Percentiles rank a stretch among this genome's conserved stretches.
These are phyloP conservation scores for Auriscalpium microsporum DNA, from an alignment of 768 basidiomycete species.

Conservation along the genomic window DNA sequence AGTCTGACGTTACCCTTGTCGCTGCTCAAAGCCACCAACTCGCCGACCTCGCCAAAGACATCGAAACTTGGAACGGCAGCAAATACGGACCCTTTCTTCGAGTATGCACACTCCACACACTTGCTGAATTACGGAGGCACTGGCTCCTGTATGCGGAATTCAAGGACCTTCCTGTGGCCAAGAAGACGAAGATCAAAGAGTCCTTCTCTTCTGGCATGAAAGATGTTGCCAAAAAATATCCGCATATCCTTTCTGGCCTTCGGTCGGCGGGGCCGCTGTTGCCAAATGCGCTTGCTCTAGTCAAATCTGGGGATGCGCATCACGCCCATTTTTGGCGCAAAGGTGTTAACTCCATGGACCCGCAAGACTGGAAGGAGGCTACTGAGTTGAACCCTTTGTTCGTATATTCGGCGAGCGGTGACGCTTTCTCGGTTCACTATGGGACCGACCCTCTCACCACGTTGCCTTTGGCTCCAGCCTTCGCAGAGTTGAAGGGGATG, in stretches of 20 bases:
- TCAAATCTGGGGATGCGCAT: slow-evolving; percentile 7
- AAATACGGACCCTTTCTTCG: slow-evolving; percentile 30
- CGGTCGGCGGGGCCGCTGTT: slow-evolving; percentile 34
- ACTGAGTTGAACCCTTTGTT: slow-evolving; percentile 39
- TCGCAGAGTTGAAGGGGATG: slow-evolving; percentile 11
- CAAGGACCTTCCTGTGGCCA: background rate
- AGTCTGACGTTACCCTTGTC: slow-evolving; percentile 25
- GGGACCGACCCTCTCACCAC: slow-evolving; percentile 33
- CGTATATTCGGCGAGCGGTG: slow-evolving; percentile 31
- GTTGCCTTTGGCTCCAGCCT: slow-evolving; percentile 34
- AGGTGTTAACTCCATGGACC: slow-evolving; percentile 28
- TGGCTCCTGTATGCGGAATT: slow-evolving; percentile 24
- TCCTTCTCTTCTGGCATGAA: background rate
- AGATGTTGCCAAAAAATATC: background rate
- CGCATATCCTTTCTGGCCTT: background rate
- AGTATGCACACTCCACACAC: slow-evolving; percentile 31
- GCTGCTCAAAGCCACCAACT: slow-evolving; percentile 33
- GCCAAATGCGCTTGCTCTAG: slow-evolving; percentile 10
- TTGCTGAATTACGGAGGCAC: slow-evolving; percentile 31
- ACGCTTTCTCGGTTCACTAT: slow-evolving; percentile 34
- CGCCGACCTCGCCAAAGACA: slow-evolving; percentile 22
- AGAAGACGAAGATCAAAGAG: background rate
- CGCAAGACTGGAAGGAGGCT: slow-evolving; percentile 13
- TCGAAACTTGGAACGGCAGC: slow-evolving; percentile 31
- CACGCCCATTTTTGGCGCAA: slow-evolving; percentile 32